Evolutionary conservation across 225 moss, liverwort and hornwort species (phyloP).

Genomic region (Anthoceros angustus): DNA sequence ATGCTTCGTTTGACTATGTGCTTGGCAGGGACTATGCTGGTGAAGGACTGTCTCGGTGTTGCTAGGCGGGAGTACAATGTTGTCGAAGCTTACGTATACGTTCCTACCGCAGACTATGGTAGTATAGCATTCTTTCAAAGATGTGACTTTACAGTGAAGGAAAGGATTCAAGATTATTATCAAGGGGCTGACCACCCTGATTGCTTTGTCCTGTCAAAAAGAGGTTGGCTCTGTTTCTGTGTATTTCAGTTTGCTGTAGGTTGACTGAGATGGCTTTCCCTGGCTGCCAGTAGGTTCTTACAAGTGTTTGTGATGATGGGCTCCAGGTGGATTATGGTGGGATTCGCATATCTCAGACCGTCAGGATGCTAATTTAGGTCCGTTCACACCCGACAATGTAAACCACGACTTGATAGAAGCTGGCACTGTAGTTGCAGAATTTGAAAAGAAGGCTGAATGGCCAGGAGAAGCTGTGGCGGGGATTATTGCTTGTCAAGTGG

Average conservation of each 20-base stretch:
- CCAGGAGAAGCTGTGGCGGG: background rate
- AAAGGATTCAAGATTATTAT: background rate
- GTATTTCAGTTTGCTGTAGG: background rate
- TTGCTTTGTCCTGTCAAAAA: background rate
- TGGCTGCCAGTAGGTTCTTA: no score
- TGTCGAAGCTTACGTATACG: background rate
- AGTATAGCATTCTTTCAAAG: background rate
- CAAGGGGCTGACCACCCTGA: background rate
- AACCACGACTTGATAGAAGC: slow-evolving; percentile 1
- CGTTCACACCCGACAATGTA: background rate
- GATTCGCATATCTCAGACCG: background rate
- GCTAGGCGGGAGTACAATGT: background rate
- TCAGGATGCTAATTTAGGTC: background rate
- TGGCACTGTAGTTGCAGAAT: background rate
- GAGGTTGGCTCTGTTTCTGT: background rate
- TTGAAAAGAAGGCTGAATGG: background rate
- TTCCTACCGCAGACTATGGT: background rate
- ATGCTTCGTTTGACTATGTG: background rate
- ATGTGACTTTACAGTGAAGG: background rate
- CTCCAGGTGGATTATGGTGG: background rate
- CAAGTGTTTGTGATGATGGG: background rate
- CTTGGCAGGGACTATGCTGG: background rate
- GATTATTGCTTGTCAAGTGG: background rate
- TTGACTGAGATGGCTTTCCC: background rate
- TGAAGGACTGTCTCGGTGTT: background rate